Conservation (phyloP, 1,284 basidiomycete genomes). For the Golubevia sp. region DNA sequence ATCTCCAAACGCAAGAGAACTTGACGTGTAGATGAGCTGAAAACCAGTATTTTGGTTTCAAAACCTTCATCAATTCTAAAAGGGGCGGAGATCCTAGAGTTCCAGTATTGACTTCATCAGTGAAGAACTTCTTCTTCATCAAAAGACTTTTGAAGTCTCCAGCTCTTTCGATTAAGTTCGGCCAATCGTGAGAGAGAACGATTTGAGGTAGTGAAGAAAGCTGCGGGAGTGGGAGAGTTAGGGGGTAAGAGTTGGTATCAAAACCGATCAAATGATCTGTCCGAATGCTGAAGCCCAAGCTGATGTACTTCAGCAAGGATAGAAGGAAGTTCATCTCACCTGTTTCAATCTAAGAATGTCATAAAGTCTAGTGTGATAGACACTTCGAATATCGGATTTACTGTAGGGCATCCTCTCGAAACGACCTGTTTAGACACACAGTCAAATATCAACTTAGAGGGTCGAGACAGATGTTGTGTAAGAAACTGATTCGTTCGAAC, state of each 20-base stretch:
- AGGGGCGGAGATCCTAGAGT: constrained; percentile 87
- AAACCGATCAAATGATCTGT: too few species aligned
- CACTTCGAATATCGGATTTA: constrained; percentile 73
- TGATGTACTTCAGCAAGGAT: constrained; percentile 1
- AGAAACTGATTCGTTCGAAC: background rate
- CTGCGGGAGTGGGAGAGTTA: constrained; percentile 64
- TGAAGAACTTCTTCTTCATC: constrained; percentile 80
- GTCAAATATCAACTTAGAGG: background rate
- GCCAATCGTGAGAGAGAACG: constrained; percentile 97
- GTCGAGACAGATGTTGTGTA: background rate
- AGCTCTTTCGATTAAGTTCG: constrained; percentile 79
- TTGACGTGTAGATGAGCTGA: constrained; percentile 90
- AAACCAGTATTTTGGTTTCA: constrained; percentile 93
- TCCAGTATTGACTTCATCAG: constrained; percentile 69
- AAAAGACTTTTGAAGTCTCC: constrained; percentile 75
- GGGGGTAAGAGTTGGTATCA: constrained; percentile 6
- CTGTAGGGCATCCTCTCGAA: constrained; percentile 74
- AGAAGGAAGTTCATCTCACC: constrained; percentile 62
- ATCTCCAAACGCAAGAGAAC: constrained; percentile 39
- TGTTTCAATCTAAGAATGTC: constrained; percentile 79
- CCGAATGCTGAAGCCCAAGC: constrained; percentile 5
- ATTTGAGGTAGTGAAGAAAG: constrained; percentile 67
- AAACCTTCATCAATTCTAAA: constrained; percentile 73
- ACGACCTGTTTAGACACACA: constrained; percentile 67
- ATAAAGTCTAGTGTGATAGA: constrained; percentile 89